Evolutionary conservation across 495 filamentous ascomycete genomes (phyloP).

Genomic region (Penicillium odoratum): DNA sequence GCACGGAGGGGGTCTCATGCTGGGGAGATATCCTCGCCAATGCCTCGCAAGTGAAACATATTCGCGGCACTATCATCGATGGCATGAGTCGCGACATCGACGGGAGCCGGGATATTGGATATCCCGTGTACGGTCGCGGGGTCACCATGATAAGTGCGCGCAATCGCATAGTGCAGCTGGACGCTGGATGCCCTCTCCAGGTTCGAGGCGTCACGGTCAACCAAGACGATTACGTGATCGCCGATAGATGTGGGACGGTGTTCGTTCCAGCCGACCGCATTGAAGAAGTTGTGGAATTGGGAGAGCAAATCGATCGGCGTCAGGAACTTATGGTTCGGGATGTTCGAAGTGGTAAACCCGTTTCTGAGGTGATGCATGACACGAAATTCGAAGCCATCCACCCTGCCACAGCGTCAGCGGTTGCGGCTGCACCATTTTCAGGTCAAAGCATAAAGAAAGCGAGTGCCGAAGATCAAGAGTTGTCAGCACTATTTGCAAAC

Average conservation of each 20-base stretch:
- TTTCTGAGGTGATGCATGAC: slow-evolving; percentile 27
- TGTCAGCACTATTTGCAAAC: slow-evolving; percentile 20
- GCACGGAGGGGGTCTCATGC: slow-evolving; percentile 20
- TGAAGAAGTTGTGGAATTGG: slow-evolving; percentile 17
- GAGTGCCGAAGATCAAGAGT: slow-evolving; percentile 19
- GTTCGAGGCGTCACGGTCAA: slow-evolving; percentile 20
- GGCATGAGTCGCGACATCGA: slow-evolving; percentile 28
- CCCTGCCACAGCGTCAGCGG: neutral
- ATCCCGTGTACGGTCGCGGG: slow-evolving; percentile 24
- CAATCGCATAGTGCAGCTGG: slow-evolving; percentile 20
- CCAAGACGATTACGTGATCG: slow-evolving; percentile 26
- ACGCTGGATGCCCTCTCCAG: slow-evolving; percentile 16
- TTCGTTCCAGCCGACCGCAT: slow-evolving; percentile 19
- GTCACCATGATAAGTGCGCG: slow-evolving; percentile 24
- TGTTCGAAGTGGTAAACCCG: slow-evolving; percentile 16
- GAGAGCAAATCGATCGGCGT: slow-evolving; percentile 17
- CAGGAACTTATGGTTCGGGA: slow-evolving; percentile 19
- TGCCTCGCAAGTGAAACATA: slow-evolving; percentile 18
- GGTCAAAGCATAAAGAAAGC: slow-evolving; percentile 11
- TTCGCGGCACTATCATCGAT: slow-evolving; percentile 28
- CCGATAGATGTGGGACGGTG: slow-evolving; percentile 22
- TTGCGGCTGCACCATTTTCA: neutral
- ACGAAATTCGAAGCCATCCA: slow-evolving; percentile 21
- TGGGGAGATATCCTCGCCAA: slow-evolving; percentile 28
- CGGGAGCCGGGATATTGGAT: slow-evolving; percentile 16